Percentiles rank a stretch among this genome's conserved stretches.
Conservation (phyloP, 148 eudicot genomes). For the Chenopodium berlandieri region DNA sequence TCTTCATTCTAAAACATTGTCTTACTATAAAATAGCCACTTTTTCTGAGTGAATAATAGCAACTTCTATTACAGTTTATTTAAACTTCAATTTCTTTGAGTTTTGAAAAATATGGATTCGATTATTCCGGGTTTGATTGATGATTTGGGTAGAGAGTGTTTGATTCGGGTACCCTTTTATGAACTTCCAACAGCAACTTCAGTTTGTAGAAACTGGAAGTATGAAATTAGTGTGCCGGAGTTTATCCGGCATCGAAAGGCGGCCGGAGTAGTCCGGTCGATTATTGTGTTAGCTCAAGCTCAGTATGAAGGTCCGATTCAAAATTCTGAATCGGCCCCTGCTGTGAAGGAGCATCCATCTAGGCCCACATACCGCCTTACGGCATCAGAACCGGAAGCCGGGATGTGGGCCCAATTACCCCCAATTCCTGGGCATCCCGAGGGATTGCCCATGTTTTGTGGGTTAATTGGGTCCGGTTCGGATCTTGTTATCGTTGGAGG, state of each 20-base stretch:
- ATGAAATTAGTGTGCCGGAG: slow-evolving; percentile 38
- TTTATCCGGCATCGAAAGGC: slow-evolving; percentile 41
- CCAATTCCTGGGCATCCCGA: slow-evolving; percentile 38
- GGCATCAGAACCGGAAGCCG: slow-evolving; percentile 45
- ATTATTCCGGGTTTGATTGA: slow-evolving; percentile 61
- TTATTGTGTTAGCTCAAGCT: slow-evolving; percentile 60
- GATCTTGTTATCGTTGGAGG: slow-evolving; percentile 78
- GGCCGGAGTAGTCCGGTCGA: slow-evolving; percentile 40
- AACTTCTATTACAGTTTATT: too few relatives aligned
- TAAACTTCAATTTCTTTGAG: too few relatives aligned
- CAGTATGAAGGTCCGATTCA: slow-evolving; percentile 20
- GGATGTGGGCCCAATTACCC: slow-evolving; percentile 53
- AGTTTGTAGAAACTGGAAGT: slow-evolving; percentile 53
- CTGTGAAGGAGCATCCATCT: slow-evolving; percentile 15
- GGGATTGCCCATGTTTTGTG: slow-evolving; percentile 73
- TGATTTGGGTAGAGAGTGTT: slow-evolving; percentile 63
- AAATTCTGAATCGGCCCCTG: slow-evolving; percentile 13
- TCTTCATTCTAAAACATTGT: neutral
- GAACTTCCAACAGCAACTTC: slow-evolving; percentile 42
- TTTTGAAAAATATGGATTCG: slow-evolving; percentile 41
- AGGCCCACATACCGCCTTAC: slow-evolving; percentile 48
- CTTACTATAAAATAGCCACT: neutral
- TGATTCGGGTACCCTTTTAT: slow-evolving; percentile 48
- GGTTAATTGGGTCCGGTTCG: slow-evolving; percentile 53
- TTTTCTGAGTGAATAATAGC: too few relatives aligned